Evolutionary conservation across 2,329 filamentous ascomycete species (phyloP).

Genomic region (Hymenoscyphus fructigenus): DNA sequence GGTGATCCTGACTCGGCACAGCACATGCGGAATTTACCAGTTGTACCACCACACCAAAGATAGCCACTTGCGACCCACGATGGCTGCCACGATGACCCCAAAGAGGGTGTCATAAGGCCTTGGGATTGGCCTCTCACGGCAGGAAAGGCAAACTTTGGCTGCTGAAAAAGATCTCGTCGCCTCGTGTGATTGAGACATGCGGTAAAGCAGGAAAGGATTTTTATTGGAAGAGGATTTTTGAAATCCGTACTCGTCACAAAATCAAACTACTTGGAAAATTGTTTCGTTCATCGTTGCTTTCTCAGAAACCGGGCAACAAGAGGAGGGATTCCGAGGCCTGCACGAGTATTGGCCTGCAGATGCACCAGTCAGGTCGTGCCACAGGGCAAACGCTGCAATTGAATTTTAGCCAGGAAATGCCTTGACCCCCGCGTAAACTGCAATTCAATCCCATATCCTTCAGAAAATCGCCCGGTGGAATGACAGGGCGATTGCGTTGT

Average conservation of each 20-base stretch:
- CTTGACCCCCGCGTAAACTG: not conserved
- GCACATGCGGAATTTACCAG: not conserved
- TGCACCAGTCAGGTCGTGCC: conserved; percentile 2
- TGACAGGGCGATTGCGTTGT: not conserved
- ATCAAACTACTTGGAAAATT: not conserved
- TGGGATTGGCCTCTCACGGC: conserved; percentile 1
- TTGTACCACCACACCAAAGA: not conserved
- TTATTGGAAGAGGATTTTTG: not conserved
- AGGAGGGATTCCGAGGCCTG: not conserved
- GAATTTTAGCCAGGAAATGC: not conserved
- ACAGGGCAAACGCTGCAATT: not conserved
- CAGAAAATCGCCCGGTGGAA: not conserved
- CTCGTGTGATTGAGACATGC: not conserved
- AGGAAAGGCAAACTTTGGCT: conserved; percentile 3
- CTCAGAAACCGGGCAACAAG: not conserved
- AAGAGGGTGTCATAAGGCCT: not conserved
- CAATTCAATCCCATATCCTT: not conserved
- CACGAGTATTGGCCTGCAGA: not conserved
- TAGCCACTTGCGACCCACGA: not conserved
- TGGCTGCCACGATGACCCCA: not conserved
- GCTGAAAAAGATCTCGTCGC: not conserved
- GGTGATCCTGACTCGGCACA: not conserved
- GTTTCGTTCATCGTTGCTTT: not conserved
- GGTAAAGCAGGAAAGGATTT: not conserved
- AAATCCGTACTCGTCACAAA: not conserved